A percentile compares a stretch with the other conserved stretches of the same genome.
phyloP scores from a whole-genome alignment of 257 asterid species.

The Penstemon eatonii region DNA sequence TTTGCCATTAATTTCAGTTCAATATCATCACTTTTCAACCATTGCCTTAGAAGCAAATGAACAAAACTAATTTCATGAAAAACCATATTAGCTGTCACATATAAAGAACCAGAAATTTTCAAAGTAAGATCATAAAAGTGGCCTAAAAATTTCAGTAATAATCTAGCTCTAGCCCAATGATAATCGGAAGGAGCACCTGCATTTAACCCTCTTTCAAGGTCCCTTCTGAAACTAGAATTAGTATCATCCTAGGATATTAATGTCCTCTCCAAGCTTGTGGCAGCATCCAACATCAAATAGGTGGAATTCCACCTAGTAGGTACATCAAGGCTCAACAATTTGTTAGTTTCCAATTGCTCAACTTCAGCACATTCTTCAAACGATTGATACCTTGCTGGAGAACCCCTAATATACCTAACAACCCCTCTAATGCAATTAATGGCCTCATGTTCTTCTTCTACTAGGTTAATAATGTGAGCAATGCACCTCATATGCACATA shows the following conservation, averaged over 20 bases:
- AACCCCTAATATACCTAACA: background rate
- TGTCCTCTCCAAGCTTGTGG: background rate
- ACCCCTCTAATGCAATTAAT: background rate
- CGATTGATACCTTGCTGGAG: background rate
- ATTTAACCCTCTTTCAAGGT: too few species aligned
- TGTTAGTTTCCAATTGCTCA: background rate
- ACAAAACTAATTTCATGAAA: too few species aligned
- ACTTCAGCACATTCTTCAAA: background rate
- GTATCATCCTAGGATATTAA: background rate
- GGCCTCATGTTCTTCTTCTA: background rate
- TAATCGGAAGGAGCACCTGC: too few species aligned
- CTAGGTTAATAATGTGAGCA: conserved; percentile 16
- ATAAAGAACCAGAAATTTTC: too few species aligned
- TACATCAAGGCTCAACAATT: conserved; percentile 1
- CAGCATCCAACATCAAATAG: conserved; percentile 17
- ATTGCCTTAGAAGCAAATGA: too few species aligned
- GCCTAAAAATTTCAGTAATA: too few species aligned
- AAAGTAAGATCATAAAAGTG: too few species aligned
- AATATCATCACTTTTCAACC: too few species aligned
- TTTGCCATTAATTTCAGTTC: too few species aligned
- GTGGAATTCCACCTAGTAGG: conserved; percentile 20
- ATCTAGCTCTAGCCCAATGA: too few species aligned
- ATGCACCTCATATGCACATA: background rate
- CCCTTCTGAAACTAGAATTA: background rate
- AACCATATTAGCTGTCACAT: too few species aligned